Evolutionary conservation across 2,329 filamentous ascomycete species (phyloP), one percentile per base, ranked within the genome.

Genomic region (Alternaria metachromatica): DNA sequence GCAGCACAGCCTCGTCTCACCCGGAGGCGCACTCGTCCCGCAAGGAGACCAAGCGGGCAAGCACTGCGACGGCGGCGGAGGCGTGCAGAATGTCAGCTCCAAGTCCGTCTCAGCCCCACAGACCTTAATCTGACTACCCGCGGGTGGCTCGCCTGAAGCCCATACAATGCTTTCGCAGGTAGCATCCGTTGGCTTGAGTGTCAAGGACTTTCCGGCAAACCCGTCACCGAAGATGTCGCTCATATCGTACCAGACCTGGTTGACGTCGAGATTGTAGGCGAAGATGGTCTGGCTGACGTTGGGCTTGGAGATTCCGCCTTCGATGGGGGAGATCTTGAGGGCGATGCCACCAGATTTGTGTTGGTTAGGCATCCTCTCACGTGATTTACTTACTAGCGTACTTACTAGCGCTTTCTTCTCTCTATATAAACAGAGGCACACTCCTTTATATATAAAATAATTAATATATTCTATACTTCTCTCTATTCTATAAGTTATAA

Each of bases 11-110:
- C 71, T 68, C 18, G 54, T 10, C 62, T 74, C 71, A 43, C 58
- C 59, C 7, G 71, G 71, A 5, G 71, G 71, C 11, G 70, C 70
- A 44, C 13, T 54, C 37, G 66, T 64, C 23, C 73, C 73, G 41
- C 72, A 76, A 15, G 63, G 62, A 63, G 60, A 74, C 75, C 76
- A 78, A 51, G 68, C 71, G 12, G 75, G 76, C 69, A 78, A 67
- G 54, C 76, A 78, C 61, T 72, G 61, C 1, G 63, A 65, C 3
- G 37, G 37, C 9, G 37, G 37, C 37, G 37, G 37, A 1, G 37
- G 37, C 37, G 69, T 75, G 55, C 75, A 77, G 25, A 78, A 72
- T 4, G 70, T 72, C 57, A 77, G 48, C 53, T 73, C 70, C 45
- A 77, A 43, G 59, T 76, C 66, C 6, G 67, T 68, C 6, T 64